phyloP scores from a whole-genome alignment of 495 filamentous ascomycete genomes.

The Aspergillus biplanus region DNA sequence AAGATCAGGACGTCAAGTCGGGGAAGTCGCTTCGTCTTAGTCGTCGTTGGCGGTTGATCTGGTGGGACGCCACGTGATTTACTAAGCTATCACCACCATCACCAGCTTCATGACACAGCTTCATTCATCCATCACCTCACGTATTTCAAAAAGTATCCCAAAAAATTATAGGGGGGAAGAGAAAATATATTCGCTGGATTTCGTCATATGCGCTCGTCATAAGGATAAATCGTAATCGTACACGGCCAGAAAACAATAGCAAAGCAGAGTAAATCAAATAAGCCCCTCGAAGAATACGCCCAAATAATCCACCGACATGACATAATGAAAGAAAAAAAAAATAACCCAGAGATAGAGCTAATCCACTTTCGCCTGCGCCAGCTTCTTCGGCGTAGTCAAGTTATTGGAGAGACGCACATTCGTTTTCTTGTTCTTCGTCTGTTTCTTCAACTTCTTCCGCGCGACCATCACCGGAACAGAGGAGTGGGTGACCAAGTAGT shows the following conservation, averaged over 20 bases:
- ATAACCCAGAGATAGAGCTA: conserved; percentile 30
- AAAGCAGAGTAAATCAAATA: conserved; percentile 5
- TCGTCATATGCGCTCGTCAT: conserved; percentile 8
- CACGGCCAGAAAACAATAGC: conserved; percentile 11
- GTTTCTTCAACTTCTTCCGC: conserved; percentile 70
- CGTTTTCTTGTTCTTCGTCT: conserved; percentile 67
- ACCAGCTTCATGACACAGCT: too few species aligned
- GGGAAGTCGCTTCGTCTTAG: neutral
- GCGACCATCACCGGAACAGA: conserved; percentile 97
- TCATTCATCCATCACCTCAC: too few species aligned
- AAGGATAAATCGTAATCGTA: conserved; percentile 22
- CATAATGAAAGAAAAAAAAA: conserved; percentile 19
- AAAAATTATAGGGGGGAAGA: too few species aligned
- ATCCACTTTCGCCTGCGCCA: conserved; percentile 69
- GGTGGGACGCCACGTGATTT: neutral
- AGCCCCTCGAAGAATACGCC: conserved; percentile 11
- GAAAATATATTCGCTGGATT: neutral
- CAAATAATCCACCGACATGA: conserved; percentile 7
- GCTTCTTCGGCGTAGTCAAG: conserved; percentile 63
- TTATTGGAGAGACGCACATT: conserved; percentile 73
- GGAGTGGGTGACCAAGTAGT: conserved; percentile 94
- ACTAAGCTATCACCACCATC: neutral
- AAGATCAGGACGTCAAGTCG: conserved; percentile 2
- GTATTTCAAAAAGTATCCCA: too few species aligned
- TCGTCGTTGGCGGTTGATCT: conserved; percentile 4